Base-by-base conservation (phyloP, 805 yeast genomes). In the Teunomyces cretensis region DNA sequence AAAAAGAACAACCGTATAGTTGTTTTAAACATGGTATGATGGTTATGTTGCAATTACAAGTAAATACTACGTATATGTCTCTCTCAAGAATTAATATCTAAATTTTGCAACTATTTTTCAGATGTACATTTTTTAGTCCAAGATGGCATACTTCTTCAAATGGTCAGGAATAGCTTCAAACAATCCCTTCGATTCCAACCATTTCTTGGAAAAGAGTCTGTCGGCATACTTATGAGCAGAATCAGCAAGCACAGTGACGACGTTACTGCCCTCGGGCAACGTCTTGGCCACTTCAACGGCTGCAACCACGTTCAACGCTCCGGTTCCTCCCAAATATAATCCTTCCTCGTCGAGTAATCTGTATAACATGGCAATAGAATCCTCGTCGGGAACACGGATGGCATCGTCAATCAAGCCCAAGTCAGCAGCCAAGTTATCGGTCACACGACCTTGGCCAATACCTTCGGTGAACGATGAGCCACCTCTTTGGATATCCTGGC, bases 391-490 rank as follows among this genome's bases (percentile, higher is more conserved):
- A 42, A 91, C 80, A 52, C 79, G 76, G 40, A 87, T 65, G 1
- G 97, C 95, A 54, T 84, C 96, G 60, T 91, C 97, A 30, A 88
- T 74, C 27, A 83, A 63, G 7, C 75, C 84, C 24, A 89, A 69
- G 50, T 88, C 96, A 36, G 81, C 86, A 13, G 73, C 74, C 64
- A 91, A 75, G 64, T 91, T 91, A 51, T 79, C 85, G 5, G 97
- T 91, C 56, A 91, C 85, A 56, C 97, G 78, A 39, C 96, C 96
- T 68, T 91, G 97, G 24, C 97, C 97, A 68, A 91, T 89, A 27
- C 97, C 97, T 69, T 91, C 97, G 24, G 97, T 91, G 65, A 91
- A 89, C 0, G 96, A 86, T 2, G 88, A 80, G 26, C 97, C 97
- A 1, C 78, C 75, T 57, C 90, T 79, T 35, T 81, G 88, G 45